Conservation (phyloP, 164 flowering plant genomes). For the Liquidambar formosana region DNA sequence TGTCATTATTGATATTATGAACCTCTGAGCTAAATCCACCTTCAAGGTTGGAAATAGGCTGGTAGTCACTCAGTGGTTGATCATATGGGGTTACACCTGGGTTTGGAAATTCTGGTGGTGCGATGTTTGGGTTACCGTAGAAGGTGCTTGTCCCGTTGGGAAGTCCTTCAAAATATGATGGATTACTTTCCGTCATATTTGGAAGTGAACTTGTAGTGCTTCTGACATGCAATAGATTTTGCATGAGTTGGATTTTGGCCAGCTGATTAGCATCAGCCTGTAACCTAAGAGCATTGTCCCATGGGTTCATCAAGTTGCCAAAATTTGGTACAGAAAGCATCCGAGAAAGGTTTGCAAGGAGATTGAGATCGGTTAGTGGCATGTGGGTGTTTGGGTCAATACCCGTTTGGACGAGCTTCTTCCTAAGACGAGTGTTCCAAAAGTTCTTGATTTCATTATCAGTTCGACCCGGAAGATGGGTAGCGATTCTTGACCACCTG, state of each 20-base stretch:
- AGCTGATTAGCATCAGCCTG: conserved; percentile 49
- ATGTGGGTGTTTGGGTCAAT: conserved; percentile 69
- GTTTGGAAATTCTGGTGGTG: background rate
- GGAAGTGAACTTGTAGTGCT: conserved; percentile 22
- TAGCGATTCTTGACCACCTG: conserved; percentile 80
- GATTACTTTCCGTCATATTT: conserved; percentile 17
- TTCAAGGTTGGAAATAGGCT: conserved; percentile 4
- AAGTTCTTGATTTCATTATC: conserved; percentile 75
- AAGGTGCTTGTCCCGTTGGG: conserved; percentile 5
- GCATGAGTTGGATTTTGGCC: conserved; percentile 45
- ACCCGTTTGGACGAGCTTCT: conserved; percentile 61
- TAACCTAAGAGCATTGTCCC: conserved; percentile 40
- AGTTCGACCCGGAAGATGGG: conserved; percentile 68
- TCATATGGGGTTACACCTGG: background rate
- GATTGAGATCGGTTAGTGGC: conserved; percentile 54
- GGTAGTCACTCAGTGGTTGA: conserved; percentile 1
- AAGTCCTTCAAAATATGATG: conserved; percentile 4
- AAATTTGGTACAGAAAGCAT: conserved; percentile 30
- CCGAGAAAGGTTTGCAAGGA: conserved; percentile 40
- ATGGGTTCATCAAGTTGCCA: conserved; percentile 27
- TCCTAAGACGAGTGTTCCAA: conserved; percentile 72
- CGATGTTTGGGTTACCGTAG: background rate
- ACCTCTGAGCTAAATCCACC: background rate
- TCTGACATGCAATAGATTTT: conserved; percentile 41
- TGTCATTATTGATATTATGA: background rate